Evolutionary conservation across 768 basidiomycete genomes (phyloP).

Genomic region (Xerocomus spinulosus): DNA sequence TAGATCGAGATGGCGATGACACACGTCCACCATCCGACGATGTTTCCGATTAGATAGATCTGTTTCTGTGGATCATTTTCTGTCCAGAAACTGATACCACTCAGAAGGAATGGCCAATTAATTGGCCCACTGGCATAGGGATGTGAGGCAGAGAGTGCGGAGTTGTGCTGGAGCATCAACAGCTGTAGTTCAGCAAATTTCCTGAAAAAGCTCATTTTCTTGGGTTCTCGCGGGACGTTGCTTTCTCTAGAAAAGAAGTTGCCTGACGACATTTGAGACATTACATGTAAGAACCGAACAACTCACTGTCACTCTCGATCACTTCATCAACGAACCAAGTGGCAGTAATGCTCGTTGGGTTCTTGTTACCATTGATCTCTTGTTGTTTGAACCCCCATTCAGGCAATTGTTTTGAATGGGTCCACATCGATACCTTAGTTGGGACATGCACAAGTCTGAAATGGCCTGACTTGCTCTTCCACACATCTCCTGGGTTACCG

Average conservation of each 20-base stretch:
- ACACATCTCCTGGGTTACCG: constrained; percentile 71
- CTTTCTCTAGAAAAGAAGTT: constrained; percentile 50
- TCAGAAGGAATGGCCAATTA: constrained; percentile 97
- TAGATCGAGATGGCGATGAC: constrained; percentile 82
- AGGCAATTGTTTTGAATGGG: constrained; percentile 76
- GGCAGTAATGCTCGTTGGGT: constrained; percentile 71
- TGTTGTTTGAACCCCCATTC: constrained; percentile 98
- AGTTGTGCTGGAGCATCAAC: constrained; percentile 97
- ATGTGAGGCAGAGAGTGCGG: constrained; percentile 95
- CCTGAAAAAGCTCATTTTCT: constrained; percentile 85
- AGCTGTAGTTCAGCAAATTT: constrained; percentile 93
- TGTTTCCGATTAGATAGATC: constrained; percentile 94
- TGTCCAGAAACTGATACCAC: constrained; percentile 99
- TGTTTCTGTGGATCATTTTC: constrained; percentile 78
- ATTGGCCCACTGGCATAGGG: constrained; percentile 95
- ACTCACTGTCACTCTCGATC: constrained; percentile 65
- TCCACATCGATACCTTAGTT: constrained; percentile 94
- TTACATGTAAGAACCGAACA: not conserved
- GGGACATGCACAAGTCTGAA: constrained; percentile 87
- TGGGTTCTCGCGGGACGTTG: constrained; percentile 61
- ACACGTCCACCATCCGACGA: constrained; percentile 93
- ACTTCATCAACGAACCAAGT: constrained; percentile 90
- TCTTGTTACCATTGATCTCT: constrained; percentile 98
- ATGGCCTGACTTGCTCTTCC: constrained; percentile 92
- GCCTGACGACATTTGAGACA: constrained; percentile 34